These are phyloP conservation scores for Coemansia sp. DNA, from an alignment of 192 early-diverging fungal genomes.

Conservation along the genomic window DNA sequence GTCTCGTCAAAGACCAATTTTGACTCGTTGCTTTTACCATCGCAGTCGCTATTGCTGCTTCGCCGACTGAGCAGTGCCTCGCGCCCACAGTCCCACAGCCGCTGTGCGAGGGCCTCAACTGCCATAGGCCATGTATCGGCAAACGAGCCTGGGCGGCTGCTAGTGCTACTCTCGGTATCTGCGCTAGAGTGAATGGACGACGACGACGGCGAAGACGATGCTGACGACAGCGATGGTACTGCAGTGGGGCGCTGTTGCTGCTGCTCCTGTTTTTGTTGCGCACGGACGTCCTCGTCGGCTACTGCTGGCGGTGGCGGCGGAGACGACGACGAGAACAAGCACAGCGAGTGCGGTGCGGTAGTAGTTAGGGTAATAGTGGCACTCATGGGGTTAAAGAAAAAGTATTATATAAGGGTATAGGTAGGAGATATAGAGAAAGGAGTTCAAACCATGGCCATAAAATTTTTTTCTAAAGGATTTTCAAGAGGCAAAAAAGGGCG, in stretches of 20 bases:
- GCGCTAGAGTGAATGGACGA: not conserved
- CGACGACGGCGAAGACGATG: not conserved
- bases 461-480: not conserved
- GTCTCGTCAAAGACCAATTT: constrained; percentile 15
- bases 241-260: not conserved
- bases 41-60: constrained; percentile 13
- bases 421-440: not conserved
- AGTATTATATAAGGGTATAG: constrained; percentile 11
- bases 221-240: constrained; percentile 4
- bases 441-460: not conserved
- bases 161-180: not conserved
- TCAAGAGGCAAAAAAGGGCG: not conserved
- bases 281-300: not conserved
- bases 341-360: constrained; percentile 21
- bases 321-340: constrained; percentile 22
- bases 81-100: constrained; percentile 37
- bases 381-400: constrained; percentile 5
- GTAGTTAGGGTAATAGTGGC: constrained; percentile 27
- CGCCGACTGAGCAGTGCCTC: constrained; percentile 15
- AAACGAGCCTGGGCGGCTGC: not conserved
- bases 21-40: not conserved
- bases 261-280: not conserved
- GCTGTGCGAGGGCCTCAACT: constrained; percentile 34
- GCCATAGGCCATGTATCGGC: constrained; percentile 34
- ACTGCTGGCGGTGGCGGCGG: constrained; percentile 8